Conservation (phyloP, 306 rosid species). For the Rubus parviflorus region DNA sequence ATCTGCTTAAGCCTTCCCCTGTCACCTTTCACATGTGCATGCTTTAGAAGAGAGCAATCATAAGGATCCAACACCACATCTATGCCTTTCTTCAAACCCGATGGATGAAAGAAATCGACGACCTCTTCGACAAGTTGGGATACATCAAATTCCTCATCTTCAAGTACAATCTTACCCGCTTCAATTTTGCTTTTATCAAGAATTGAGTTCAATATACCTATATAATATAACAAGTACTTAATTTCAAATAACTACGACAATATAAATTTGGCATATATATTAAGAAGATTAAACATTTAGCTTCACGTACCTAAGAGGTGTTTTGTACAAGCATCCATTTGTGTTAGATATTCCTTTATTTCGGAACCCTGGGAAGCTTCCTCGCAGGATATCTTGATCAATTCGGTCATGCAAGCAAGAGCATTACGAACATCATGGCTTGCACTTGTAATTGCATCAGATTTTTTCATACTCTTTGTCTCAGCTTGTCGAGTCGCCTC, state of each 20-base stretch:
- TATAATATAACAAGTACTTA: neutral
- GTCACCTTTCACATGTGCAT: conserved; percentile 62
- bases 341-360: conserved; percentile 51
- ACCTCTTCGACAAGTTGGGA: conserved; percentile 63
- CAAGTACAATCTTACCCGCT: conserved; percentile 77
- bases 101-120: conserved; percentile 59
- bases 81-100: conserved; percentile 60
- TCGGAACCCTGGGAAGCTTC: conserved; percentile 38
- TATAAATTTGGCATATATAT: neutral
- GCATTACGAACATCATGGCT: conserved; percentile 78
- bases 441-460: conserved; percentile 54
- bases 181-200: conserved; percentile 83
- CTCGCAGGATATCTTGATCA: conserved; percentile 48
- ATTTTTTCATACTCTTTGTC: conserved; percentile 68
- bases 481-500: conserved; percentile 78
- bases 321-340: conserved; percentile 58
- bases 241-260: neutral
- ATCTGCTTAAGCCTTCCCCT: conserved; percentile 73
- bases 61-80: conserved; percentile 70
- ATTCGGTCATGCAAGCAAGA: conserved; percentile 59
- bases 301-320: conserved; percentile 58
- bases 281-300: neutral
- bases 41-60: conserved; percentile 51
- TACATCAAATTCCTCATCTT: conserved; percentile 73
- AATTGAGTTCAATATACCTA: conserved; percentile 70